Base-by-base conservation (phyloP, 2,329 filamentous ascomycete species). In the Tolypocladium ovalisporum region DNA sequence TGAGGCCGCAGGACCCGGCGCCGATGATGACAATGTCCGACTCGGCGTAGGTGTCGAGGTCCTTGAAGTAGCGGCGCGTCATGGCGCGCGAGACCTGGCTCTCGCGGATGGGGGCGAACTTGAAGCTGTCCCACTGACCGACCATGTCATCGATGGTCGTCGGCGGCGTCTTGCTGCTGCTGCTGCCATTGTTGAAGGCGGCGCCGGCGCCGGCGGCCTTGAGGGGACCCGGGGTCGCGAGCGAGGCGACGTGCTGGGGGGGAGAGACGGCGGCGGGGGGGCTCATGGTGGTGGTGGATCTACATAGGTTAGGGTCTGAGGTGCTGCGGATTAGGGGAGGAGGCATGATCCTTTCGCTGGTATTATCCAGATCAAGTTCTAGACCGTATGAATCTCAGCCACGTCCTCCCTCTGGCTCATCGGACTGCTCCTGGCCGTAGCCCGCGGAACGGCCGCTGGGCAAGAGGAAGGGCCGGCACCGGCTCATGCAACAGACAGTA, bases 271-370 rank as follows among this genome's bases (percentile, higher is more conserved):
- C 87, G 71, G 86, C 81, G 63, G 89, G 86, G 67, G 90, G 90
- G 77, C 88, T 85, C 90, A 95, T 95, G 66, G 68, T 84, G 72
- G 66, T 95, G 66, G 68, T 84, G 72, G 66, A 67, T 59, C 59
- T 65, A 54, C 59, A 56, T 61, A 59, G 60, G 68, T 73, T 70
- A 72, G 69, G 65, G 60, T 61, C 55, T 61, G 52, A n/a, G 44
- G n/a, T 8, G n/a, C 12, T 36, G 34, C 36, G 66, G 64, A 62
- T 67, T 66, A 70, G 70, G 67, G n/a, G 71, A 75, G 75, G 77
- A 77, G 82, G 89, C 90, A 96, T 95, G 90, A 94, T 96, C 88
- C 91, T 96, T 94, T 91, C 91, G 91, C 91, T 91, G 88, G 90
- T 90, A 94, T 94, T 93, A 93, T 92, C 90, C 88, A 90, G 89